phyloP scores from a whole-genome alignment of 768 basidiomycete genomes.

The Boletus rubropictus region DNA sequence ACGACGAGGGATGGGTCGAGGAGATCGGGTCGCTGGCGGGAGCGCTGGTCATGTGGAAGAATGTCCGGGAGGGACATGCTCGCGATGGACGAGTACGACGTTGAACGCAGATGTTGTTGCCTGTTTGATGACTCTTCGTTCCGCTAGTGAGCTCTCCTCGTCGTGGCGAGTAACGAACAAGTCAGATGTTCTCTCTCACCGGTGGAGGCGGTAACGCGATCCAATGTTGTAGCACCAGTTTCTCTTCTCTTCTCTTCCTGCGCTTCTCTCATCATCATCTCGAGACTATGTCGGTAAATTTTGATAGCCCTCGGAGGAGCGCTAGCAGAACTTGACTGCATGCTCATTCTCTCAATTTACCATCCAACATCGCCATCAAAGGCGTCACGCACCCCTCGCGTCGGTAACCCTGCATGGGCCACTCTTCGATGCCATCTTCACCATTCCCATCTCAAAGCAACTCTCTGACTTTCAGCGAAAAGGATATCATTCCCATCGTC shows the following conservation, averaged over 20 bases:
- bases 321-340: constrained; percentile 46
- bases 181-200: constrained; percentile 21
- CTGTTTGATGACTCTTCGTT: constrained; percentile 13
- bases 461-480: constrained; percentile 21
- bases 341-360: constrained; percentile 46
- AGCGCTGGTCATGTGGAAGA: background rate
- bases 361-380: constrained; percentile 30
- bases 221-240: constrained; percentile 40
- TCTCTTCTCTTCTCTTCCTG: background rate
- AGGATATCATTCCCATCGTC: constrained; percentile 53
- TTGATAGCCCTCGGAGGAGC: constrained; percentile 44
- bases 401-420: constrained; percentile 28
- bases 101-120: constrained; percentile 7
- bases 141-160: constrained; percentile 24
- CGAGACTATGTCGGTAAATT: constrained; percentile 46
- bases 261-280: background rate
- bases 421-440: constrained; percentile 20
- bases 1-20: background rate
- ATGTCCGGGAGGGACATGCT: constrained; percentile 20
- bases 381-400: constrained; percentile 31
- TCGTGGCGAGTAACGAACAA: too few species aligned
- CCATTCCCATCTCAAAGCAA: background rate
- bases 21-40: background rate
- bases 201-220: constrained; percentile 46
- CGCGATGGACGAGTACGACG: constrained; percentile 1